These are phyloP conservation scores for Boletus edulis DNA, from an alignment of 768 basidiomycete species.

Conservation along the genomic window DNA sequence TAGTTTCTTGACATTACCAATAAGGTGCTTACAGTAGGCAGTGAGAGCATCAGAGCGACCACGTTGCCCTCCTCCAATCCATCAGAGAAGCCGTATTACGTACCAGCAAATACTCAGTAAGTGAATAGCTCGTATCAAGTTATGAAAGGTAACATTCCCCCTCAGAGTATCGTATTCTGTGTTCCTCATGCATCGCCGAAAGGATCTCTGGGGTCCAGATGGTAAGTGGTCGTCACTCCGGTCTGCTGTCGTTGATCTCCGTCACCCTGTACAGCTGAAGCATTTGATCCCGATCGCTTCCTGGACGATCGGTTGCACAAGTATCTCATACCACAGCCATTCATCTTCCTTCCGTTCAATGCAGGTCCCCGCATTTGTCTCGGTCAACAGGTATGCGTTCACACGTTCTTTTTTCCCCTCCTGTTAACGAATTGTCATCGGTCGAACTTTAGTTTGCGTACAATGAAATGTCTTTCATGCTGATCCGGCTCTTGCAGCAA, in stretches of 20 bases:
- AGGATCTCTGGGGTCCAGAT: slow-evolving; percentile 71
- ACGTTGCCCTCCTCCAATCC: slow-evolving; percentile 38
- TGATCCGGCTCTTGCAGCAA: slow-evolving; percentile 60
- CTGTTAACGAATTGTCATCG: background rate
- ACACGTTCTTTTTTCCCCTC: background rate
- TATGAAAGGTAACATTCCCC: background rate
- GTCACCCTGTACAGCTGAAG: slow-evolving; percentile 42
- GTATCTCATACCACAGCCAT: slow-evolving; percentile 60
- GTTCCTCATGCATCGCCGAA: slow-evolving; percentile 63
- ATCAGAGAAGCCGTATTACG: slow-evolving; percentile 24
- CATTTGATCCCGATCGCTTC: slow-evolving; percentile 73
- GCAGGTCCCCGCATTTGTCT: slow-evolving; percentile 56
- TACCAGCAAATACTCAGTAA: slow-evolving; percentile 42
- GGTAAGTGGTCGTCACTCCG: slow-evolving; percentile 33
- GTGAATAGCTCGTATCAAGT: background rate
- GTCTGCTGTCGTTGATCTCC: background rate
- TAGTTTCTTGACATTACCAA: background rate
- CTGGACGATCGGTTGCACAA: slow-evolving; percentile 61
- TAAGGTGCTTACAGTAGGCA: slow-evolving; percentile 17
- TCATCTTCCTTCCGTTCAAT: slow-evolving; percentile 71
- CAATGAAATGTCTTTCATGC: slow-evolving; percentile 59
- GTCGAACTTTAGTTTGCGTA: slow-evolving; percentile 45
- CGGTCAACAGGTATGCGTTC: slow-evolving; percentile 43
- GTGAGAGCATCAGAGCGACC: slow-evolving; percentile 46
- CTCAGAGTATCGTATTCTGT: slow-evolving; percentile 48